phyloP scores from a whole-genome alignment of 2,329 filamentous ascomycete genomes.

The Orbilia brochopaga region DNA sequence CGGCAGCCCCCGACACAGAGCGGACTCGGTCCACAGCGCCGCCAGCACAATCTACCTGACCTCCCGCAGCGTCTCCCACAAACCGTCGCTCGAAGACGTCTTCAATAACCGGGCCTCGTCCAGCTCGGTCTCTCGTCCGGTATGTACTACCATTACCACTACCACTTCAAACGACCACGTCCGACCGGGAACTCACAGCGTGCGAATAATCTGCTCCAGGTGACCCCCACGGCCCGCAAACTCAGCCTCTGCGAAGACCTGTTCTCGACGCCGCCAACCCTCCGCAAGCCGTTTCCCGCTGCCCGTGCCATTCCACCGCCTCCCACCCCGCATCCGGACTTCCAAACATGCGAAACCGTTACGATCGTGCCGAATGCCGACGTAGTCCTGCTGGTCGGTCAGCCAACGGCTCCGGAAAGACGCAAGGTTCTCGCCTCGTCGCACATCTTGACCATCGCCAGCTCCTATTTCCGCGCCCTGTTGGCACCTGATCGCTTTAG shows the following conservation, averaged over 20 bases:
- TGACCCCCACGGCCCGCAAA: slow-evolving; percentile 41
- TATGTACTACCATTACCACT: no score
- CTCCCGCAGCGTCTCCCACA: slow-evolving; percentile 32
- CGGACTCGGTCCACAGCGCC: slow-evolving; percentile 42
- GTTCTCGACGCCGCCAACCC: slow-evolving; percentile 42
- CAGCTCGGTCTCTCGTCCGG: slow-evolving; percentile 31
- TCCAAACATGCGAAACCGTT: slow-evolving; percentile 40
- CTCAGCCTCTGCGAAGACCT: slow-evolving; percentile 45
- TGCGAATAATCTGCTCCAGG: slow-evolving; percentile 18
- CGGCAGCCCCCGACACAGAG: slow-evolving; percentile 27
- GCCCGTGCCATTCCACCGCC: slow-evolving; percentile 17
- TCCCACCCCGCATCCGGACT: slow-evolving; percentile 37
- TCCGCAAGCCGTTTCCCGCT: slow-evolving; percentile 28
- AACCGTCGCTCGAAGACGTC: slow-evolving; percentile 35
- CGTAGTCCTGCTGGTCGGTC: slow-evolving; percentile 40
- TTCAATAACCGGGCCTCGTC: slow-evolving; percentile 37
- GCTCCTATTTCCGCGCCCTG: slow-evolving; percentile 44
- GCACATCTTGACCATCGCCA: slow-evolving; percentile 42
- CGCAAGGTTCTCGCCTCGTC: slow-evolving; percentile 43
- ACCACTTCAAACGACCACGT: neutral
- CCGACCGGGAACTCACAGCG: slow-evolving; percentile 26
- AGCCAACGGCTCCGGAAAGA: slow-evolving; percentile 29
- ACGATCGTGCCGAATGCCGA: slow-evolving; percentile 41
- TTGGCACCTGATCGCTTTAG: slow-evolving; percentile 40
- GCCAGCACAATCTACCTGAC: slow-evolving; percentile 44